Evolutionary conservation across 148 eudicot genomes (phyloP), one percentile per base, ranked within the genome.

Genomic region (Rheum nobile): DNA sequence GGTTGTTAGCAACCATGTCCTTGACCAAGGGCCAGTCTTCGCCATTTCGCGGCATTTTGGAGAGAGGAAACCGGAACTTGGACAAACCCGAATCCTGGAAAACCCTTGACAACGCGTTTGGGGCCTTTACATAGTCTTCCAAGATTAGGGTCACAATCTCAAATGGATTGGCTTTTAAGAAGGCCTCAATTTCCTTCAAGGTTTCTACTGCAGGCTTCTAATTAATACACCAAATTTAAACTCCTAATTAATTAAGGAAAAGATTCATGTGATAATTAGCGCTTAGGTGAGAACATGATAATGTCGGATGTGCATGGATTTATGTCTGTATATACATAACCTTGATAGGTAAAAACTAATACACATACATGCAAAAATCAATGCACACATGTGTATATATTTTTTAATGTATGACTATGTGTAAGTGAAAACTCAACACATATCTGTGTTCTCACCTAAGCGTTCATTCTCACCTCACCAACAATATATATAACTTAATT

Each of bases 101-200:
- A 54, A 88, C 68, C 67, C 76, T 81, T 3, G 88, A 81, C 76
- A 88, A 84, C 26, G 86, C 91, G 76, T 84, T 88, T 16, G 91
- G 84, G 4, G 85, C 39, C 71, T 86, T 84, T 19, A 88, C 88
- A 77, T 88, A 86, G 67, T 86, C 91, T 83, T 88, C 91, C 10
- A 88, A 84, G 77, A 88, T 84, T 50, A 86, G 81, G 24, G 91
- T 88, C 9, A 88, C 80, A 38, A 88, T 86, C 76, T 88, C 89
- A 2, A 19, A 67, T 67, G 42, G 71, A 31, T 67, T 31, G 7
- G 22, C 19, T 10, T 17, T 3, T 31, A 67, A 37, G 21, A 31
- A 67, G 21, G 71, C 37, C 42, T 67, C 42, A 16, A 31, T 67
- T 32, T 67, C 71, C 39, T 37, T 37, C 71, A 67, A 37, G 71